phyloP scores from a whole-genome alignment of 257 asterid genomes.

The Vinca minor region DNA sequence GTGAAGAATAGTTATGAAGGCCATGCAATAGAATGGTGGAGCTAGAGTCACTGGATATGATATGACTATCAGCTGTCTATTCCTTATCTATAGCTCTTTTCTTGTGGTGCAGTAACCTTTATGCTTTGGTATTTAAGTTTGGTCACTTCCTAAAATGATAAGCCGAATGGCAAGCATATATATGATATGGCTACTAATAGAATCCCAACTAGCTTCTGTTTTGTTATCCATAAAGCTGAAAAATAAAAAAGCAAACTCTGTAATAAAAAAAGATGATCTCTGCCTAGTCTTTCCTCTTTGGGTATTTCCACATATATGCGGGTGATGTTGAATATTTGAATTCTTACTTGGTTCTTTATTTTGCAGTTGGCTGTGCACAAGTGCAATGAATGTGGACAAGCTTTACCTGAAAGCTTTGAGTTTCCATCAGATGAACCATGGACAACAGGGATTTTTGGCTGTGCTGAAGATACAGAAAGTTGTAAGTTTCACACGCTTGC shows the following conservation, averaged over 20 bases:
- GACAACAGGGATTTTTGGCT: conserved; percentile 81
- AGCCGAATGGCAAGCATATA: not conserved
- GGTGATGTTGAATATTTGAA: not conserved
- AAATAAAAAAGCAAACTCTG: no score
- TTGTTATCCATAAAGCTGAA: not conserved
- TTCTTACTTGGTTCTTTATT: conserved; percentile 14
- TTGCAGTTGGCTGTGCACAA: conserved; percentile 73
- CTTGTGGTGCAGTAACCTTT: not conserved
- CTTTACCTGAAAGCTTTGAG: conserved; percentile 92
- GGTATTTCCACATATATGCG: no score
- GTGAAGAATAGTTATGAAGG: not conserved
- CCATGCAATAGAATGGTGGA: not conserved
- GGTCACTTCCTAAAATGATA: not conserved
- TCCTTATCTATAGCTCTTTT: not conserved
- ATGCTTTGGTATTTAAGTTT: not conserved
- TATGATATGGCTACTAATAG: not conserved
- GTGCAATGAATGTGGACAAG: conserved; percentile 94
- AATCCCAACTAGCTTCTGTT: not conserved
- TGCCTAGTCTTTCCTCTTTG: no score
- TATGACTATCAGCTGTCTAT: not conserved
- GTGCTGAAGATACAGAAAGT: conserved; percentile 76
- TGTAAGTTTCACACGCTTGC: conserved; percentile 50
- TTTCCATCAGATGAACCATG: conserved; percentile 96
- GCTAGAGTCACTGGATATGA: not conserved
- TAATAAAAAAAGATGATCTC: not conserved